Evolutionary conservation across 78 protist genomes (phyloP).

Genomic region (Dictyostelium capitatum): DNA sequence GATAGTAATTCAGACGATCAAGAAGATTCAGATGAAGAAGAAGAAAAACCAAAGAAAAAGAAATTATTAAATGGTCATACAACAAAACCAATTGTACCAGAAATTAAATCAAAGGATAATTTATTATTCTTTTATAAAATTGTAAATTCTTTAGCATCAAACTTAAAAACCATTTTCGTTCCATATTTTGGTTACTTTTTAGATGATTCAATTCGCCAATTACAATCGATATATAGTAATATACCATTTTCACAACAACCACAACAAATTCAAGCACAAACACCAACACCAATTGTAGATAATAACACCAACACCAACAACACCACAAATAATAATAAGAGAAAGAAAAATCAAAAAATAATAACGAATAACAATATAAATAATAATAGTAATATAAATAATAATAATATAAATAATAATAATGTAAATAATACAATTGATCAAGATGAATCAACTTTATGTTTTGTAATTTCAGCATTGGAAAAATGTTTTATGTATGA

Average conservation of each 20-base stretch:
- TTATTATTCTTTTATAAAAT: slow-evolving; percentile 51
- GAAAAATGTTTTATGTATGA: slow-evolving; percentile 67
- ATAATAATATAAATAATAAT: neutral
- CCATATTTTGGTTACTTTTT: slow-evolving; percentile 60
- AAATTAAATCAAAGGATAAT: slow-evolving; percentile 14
- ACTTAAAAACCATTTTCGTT: slow-evolving; percentile 62
- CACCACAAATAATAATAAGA: neutral
- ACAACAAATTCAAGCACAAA: neutral
- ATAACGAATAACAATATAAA: neutral
- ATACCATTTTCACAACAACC: slow-evolving; percentile 28
- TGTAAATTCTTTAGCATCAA: slow-evolving; percentile 31
- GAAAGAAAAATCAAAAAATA: neutral
- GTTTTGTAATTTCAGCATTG: slow-evolving; percentile 52
- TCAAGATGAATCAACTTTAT: slow-evolving; percentile 25
- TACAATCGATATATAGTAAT: slow-evolving; percentile 2
- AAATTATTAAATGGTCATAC: slow-evolving; percentile 7
- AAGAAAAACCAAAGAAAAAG: neutral
- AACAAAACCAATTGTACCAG: neutral
- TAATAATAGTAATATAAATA: neutral
- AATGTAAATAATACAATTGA: neutral
- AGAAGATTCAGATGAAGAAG: neutral
- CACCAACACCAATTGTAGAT: neutral
- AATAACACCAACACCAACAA: neutral
- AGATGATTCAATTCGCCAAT: slow-evolving; percentile 48
- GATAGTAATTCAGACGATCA: neutral